Percentiles rank a stretch among this genome's conserved stretches.
Conservation (phyloP, 495 filamentous ascomycete species). For the Lineolata rhizophorae region DNA sequence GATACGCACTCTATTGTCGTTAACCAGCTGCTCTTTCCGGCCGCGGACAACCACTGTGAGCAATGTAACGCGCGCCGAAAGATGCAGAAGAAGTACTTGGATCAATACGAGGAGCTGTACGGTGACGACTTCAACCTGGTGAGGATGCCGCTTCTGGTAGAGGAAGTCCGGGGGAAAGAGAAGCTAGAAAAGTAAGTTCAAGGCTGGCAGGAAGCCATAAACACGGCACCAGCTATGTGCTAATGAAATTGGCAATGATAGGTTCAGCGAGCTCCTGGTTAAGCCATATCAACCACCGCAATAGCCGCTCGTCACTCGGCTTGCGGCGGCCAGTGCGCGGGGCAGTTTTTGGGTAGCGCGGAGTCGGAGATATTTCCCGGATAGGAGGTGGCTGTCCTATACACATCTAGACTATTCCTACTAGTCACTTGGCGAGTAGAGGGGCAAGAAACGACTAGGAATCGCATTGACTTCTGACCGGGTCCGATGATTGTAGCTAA, state of each 20-base stretch:
- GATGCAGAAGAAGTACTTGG: slow-evolving; percentile 99
- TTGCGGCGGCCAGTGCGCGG: too few relatives aligned
- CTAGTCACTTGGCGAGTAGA: too few relatives aligned
- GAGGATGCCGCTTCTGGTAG: slow-evolving; percentile 83
- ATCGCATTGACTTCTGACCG: too few relatives aligned
- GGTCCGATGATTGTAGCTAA: too few relatives aligned
- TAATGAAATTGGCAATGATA: too few relatives aligned
- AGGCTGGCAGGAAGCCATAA: too few relatives aligned
- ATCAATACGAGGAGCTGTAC: slow-evolving; percentile 96
- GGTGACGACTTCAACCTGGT: slow-evolving; percentile 99
- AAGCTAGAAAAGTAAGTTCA: slow-evolving; percentile 62
- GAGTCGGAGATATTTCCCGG: too few relatives aligned
- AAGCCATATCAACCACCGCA: slow-evolving; percentile 64
- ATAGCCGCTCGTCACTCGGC: slow-evolving; percentile 17
- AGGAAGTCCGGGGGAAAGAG: slow-evolving; percentile 91
- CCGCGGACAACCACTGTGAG: slow-evolving; percentile 64
- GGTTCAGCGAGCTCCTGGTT: slow-evolving; percentile 83
- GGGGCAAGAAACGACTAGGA: too few relatives aligned
- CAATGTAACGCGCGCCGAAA: slow-evolving; percentile 87
- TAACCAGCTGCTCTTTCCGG: slow-evolving; percentile 91
- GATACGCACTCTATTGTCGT: slow-evolving; percentile 96
- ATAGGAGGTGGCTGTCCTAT: too few relatives aligned
- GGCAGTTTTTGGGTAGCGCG: too few relatives aligned
- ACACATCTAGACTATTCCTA: too few relatives aligned
- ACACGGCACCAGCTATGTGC: too few relatives aligned